Base-by-base conservation (phyloP, 1,284 basidiomycete genomes). In the Thecaphora frezii region DNA sequence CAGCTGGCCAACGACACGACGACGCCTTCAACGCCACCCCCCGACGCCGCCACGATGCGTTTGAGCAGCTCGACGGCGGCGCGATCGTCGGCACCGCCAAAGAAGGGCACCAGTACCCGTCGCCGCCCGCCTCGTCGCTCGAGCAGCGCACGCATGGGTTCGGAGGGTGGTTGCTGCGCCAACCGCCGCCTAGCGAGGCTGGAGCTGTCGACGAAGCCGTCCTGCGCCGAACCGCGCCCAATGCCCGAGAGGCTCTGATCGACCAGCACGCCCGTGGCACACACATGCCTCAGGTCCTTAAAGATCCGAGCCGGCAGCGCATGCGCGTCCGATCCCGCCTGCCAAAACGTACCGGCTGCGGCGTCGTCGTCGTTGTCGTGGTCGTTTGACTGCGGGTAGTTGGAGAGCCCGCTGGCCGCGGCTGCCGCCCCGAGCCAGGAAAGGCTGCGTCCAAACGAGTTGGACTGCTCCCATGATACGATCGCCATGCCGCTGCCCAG, bases 1-100 rank as follows among this genome's bases (percentile, higher is more conserved):
- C 8, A 21, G 7, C 18, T 65, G 3, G 53, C 44, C n/a, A 61
- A 52, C 0, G 58, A 42, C 18, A 66, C 44, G 10, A 71, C 62
- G 37, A 68, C 22, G 12, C 54, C 66, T n/a, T 69, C 59, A 2
- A 63, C 59, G 19, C 37, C 49, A 23, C 57, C 54, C 13, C 41
- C 24, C 18, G 51, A 48, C 18, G 44, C 46, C n/a, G 49, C 37
- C 14, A 64, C 60, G 14, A 69, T 43, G 16, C 41, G 48, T 2
- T 51, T 44, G 37, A 58, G 30, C 13, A 71, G 28, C 28, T 65
- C 61, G 12, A 71, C 65, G 3, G 64, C 64, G 3, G 58, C 58
- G 3, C 66, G 48, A 45, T 71, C 68, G 43, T 71, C 68, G 12
- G 54, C 50, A 5, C 68, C 68, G 33, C 68, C 68, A 18, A 59